Base-by-base conservation (phyloP, 345 rosid genomes). In the Eucalyptus guilfoylei region DNA sequence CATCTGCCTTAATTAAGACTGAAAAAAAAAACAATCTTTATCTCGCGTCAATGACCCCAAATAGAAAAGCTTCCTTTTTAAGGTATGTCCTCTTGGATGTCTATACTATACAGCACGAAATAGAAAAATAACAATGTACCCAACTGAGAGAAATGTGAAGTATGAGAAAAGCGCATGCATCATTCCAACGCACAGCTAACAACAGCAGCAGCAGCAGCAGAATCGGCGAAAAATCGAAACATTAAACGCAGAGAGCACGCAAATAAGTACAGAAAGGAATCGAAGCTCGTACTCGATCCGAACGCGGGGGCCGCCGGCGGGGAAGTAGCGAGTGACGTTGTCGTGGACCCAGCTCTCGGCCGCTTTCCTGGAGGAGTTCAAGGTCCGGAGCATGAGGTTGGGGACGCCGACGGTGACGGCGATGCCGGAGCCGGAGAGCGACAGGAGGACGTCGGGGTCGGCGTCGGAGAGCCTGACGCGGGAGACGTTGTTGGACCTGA, bases 271-370 rank as follows among this genome's bases (percentile, higher is more conserved):
- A 54, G 34, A 80, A 69, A 90, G 30, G 34, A 87, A 42, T 55
- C 85, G 86, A 85, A n/a, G 48, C 90, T 76, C 92, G 85, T 95
- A 97, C 98, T 95, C 95, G 87, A 97, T 94, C 87, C 94, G 94
- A 87, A 96, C 97, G 64, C 92, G 92, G 91, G 88, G 88, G 89
- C 87, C 88, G 62, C 93, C 93, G 17, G 91, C 89, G 30, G 96
- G 87, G 93, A 93, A 91, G 93, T 95, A 97, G 89, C 99, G 98
- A 90, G 99, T 96, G 93, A 96, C 97, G 91, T 97, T 97, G 89
- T 97, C 99, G 92, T 97, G 99, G 42, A 96, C 97, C 99, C 99
- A 97, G 86, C 94, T 95, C 91, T 91, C 93, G 11, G 97, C 99
- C 85, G 94, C 96, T 88, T 96, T 95, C 89, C 13, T 89, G 15